Evolutionary conservation across 345 rosid species (phyloP), one percentile per base, ranked within the genome.

Genomic region (Syzygium aromaticum): DNA sequence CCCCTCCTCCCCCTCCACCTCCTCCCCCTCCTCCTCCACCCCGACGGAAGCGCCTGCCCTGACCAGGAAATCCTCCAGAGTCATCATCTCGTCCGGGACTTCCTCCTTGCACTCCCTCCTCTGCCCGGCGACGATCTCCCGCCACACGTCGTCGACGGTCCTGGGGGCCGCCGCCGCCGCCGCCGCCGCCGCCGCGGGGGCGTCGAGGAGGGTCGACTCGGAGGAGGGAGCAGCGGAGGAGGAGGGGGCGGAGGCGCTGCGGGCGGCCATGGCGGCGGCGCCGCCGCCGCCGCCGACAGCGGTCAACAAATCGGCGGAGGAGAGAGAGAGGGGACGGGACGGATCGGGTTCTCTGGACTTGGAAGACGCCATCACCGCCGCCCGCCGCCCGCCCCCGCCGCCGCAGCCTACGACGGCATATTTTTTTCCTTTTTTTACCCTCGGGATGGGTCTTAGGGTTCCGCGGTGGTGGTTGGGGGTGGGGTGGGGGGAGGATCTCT

Each of bases 51-150:
- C 98, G 1, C 93, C 95, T 8, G 95, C 96, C 93, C 90, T 94
- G 5, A 93, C 97, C 87, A 98, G 91, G 86, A 98, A 98, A 88
- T 98, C 98, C 89, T 98, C 99, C 85, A 98, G 92, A 85, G 99
- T 98, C 93, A 95, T 95, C 96, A 96, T 90, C 87, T 95, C 95
- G 49, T 94, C 96, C 51, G 94, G 89, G 89, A 84, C 88, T 87
- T 97, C 98, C 88, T 94, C 95, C 91, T 98, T 98, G 95, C 92
- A 83, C 87, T 90, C 94, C 88, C 88, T 93, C 80, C 78, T 57
- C 87, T 93, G 95, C 53, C 93, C 94, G 5, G 95, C 93, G 23
- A 95, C 94, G 82, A 98, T 95, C 92, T 95, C 99, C 86, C 93
- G 92, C 99, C 99, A 95, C n/a, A 95, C 95, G 30, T 96, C 97